phyloP scores from a whole-genome alignment of 768 basidiomycete genomes.

The Boletus rufocinnamomeus region DNA sequence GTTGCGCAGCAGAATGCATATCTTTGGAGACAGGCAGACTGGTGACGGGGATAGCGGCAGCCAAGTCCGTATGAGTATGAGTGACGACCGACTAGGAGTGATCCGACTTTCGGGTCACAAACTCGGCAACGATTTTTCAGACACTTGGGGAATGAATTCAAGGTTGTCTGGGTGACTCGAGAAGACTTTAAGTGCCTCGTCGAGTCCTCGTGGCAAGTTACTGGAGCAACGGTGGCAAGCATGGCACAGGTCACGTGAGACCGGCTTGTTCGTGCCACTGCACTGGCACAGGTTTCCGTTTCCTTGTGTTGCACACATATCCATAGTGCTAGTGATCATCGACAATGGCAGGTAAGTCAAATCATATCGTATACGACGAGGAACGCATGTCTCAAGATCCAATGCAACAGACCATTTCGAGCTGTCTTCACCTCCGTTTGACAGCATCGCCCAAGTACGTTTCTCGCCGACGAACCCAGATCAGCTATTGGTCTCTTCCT shows the following conservation, averaged over 20 bases:
- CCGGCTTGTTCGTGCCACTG: not conserved
- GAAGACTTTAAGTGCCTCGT: not conserved
- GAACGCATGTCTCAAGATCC: not conserved
- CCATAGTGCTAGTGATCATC: not conserved
- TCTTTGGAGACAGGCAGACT: slow-evolving; percentile 32
- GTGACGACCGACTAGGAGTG: not conserved
- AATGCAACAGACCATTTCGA: slow-evolving; percentile 40
- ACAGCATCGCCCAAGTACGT: slow-evolving; percentile 77
- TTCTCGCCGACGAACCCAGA: slow-evolving; percentile 82
- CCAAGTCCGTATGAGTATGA: not conserved
- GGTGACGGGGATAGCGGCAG: not conserved
- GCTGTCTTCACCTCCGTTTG: slow-evolving; percentile 73
- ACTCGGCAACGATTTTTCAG: not conserved
- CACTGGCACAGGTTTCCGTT: not conserved
- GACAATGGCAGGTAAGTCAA: slow-evolving; percentile 22
- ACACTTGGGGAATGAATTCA: not conserved
- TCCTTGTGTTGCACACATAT: not conserved
- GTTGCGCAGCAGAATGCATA: slow-evolving; percentile 40
- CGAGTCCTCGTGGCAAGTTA: slow-evolving; percentile 10
- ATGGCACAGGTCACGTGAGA: slow-evolving; percentile 12
- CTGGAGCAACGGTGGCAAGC: not conserved
- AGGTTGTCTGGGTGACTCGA: not conserved
- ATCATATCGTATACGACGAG: too few species aligned
- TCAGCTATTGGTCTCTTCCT: slow-evolving; percentile 81
- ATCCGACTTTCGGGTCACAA: not conserved